phyloP scores from a whole-genome alignment of 148 eudicot genomes.

The Chenopodium album region DNA sequence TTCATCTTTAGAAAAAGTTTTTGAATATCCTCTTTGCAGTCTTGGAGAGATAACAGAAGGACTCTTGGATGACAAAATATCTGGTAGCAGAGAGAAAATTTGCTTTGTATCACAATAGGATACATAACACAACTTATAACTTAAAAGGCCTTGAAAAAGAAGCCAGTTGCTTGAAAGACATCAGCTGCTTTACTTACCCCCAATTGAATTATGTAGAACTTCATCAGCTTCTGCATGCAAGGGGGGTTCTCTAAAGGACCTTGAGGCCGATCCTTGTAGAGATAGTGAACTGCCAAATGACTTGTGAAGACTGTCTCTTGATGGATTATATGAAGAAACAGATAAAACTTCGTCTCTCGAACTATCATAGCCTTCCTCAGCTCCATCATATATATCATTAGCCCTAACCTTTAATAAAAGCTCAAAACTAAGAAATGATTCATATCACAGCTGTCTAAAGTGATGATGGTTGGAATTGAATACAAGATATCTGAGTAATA shows the following conservation, averaged over 20 bases:
- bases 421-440: conserved; percentile 7
- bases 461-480: background rate
- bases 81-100: conserved; percentile 35
- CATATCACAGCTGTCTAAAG: conserved; percentile 5
- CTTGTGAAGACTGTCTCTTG: conserved; percentile 59
- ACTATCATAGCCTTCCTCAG: conserved; percentile 89
- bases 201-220: conserved; percentile 64
- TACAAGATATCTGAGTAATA: background rate
- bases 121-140: background rate
- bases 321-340: conserved; percentile 80
- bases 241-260: conserved; percentile 64
- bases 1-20: conserved; percentile 50
- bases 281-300: conserved; percentile 85
- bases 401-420: conserved; percentile 57
- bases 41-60: conserved; percentile 48
- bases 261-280: conserved; percentile 65
- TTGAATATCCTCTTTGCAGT: conserved; percentile 44
- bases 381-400: conserved; percentile 73
- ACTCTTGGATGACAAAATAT: conserved; percentile 44
- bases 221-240: conserved; percentile 81
- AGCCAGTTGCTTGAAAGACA: background rate
- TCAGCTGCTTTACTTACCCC: conserved; percentile 42
- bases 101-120: conserved; percentile 5
- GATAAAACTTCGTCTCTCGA: conserved; percentile 85
- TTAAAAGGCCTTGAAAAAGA: background rate